phyloP scores from a whole-genome alignment of 106 monocot genomes.

The Cymbidium sinense region DNA sequence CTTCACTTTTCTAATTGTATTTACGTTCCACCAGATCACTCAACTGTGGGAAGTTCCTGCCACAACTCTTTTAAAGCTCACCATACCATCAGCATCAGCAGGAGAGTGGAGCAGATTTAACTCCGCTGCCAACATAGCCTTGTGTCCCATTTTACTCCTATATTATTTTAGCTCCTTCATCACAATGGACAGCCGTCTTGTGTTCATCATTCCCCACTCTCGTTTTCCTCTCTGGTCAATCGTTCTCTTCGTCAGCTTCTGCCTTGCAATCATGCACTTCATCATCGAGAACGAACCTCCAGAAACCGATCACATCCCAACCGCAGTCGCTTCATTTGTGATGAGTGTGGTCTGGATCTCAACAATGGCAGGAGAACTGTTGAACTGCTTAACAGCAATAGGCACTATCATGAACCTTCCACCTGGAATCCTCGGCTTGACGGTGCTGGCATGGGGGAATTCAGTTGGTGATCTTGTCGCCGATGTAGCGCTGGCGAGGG shows the following conservation, averaged over 20 bases:
- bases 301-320: conserved; percentile 25
- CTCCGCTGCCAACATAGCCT: conserved; percentile 51
- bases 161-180: conserved; percentile 66
- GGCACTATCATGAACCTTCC: conserved; percentile 65
- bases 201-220: conserved; percentile 50
- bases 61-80: conserved; percentile 65
- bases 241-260: conserved; percentile 45
- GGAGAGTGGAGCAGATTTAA: conserved; percentile 70
- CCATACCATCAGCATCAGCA: conserved; percentile 61
- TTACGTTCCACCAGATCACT: conserved; percentile 31
- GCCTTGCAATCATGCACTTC: conserved; percentile 48
- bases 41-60: conserved; percentile 63
- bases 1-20: not conserved
- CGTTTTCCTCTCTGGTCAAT: conserved; percentile 69
- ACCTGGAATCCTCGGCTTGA: conserved; percentile 78
- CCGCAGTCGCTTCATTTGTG: conserved; percentile 50
- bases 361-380: conserved; percentile 83
- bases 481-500: conserved; percentile 79
- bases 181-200: conserved; percentile 40
- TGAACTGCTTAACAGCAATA: conserved; percentile 56
- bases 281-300: conserved; percentile 60
- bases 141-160: conserved; percentile 62
- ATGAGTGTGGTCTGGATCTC: conserved; percentile 99
- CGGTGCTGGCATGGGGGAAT: conserved; percentile 96
- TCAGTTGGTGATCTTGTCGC: conserved; percentile 90